Base-by-base conservation (phyloP, 2,329 filamentous ascomycete species). In the Davidsoniella australis region DNA sequence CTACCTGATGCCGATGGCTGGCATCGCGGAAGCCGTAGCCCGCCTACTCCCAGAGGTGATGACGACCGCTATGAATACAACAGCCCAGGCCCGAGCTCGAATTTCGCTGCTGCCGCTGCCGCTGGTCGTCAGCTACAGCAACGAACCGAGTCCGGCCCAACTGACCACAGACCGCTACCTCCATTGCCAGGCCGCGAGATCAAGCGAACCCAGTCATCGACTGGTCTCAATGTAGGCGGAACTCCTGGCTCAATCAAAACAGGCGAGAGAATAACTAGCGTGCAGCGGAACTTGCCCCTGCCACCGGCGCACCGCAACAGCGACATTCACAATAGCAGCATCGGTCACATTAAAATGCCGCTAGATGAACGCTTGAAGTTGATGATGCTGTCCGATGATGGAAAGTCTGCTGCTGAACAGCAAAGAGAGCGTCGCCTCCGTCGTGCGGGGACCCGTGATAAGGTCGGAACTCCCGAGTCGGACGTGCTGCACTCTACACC, bases 291-390 rank as follows among this genome's bases (percentile, higher is more conserved):
- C 51, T 66, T 93, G 12, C 86, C 85, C 0, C 76, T 80, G 0
- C 82, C 82, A 20, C 85, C 86, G 4, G 70, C 76, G 0, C 68
- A 76, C 37, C 82, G 75, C 58, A 93, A 88, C 62, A 72, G 79
- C 3, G 88, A 95, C 53, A 78, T 88, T 29, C 76, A 85, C 50
- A 82, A 75, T 57, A 47, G 47, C 26, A 48, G 41, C 12, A 81
- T 91, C 60, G 78, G 78, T 47, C 80, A 80, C 54, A 73, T 73
- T 50, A 83, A 78, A 54, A 86, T 94, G 78, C 77, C 86, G 0
- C 69, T 94, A 2, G 86, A 94, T 60, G 87, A 95, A 60, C 75
- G 87, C 42, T 69, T 95, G 47, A 80, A 82, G 59, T 72, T 94
- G 44, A 91, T 95, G 85, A 87, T 89, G 79, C 73, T 88, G 42